Conservation (phyloP, 257 asterid species). For the Ligustrum vulgare region DNA sequence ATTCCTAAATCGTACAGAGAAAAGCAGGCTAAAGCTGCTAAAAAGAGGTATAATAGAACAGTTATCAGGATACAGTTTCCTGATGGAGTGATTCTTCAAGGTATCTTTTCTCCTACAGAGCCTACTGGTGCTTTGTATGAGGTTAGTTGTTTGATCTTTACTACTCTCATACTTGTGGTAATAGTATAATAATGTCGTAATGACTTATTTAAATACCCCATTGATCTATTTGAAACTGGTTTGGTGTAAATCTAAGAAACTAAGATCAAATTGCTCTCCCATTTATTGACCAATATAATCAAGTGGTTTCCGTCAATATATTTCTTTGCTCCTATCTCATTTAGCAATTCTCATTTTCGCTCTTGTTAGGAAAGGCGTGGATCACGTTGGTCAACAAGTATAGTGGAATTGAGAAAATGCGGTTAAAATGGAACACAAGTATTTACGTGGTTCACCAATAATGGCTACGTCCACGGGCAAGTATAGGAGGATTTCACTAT, state of each 20-base stretch:
- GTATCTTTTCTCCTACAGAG: constrained; percentile 73
- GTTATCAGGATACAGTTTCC: constrained; percentile 86
- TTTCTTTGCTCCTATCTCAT: neutral
- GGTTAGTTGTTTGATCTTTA: constrained; percentile 49
- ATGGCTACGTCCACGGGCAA: no score
- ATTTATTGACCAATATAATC: neutral
- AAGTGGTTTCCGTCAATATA: neutral
- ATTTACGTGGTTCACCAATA: no score
- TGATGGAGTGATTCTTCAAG: constrained; percentile 92
- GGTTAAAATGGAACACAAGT: no score
- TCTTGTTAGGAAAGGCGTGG: no score
- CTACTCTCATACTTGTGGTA: neutral
- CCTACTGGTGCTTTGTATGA: constrained; percentile 69
- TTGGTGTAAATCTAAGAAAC: neutral
- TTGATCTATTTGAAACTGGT: neutral
- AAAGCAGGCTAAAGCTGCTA: constrained; percentile 87
- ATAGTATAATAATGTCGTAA: neutral
- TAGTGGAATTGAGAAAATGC: no score
- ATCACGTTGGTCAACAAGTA: no score
- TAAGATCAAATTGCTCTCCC: neutral
- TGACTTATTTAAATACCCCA: neutral
- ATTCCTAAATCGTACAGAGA: constrained; percentile 87
- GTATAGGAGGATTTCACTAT: no score
- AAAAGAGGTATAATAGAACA: constrained; percentile 62
- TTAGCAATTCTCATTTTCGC: neutral